A percentile compares a stretch with the other conserved stretches of the same genome.
These are phyloP conservation scores for Monosporozyma solicola DNA, from an alignment of 805 yeast genomes.

Conservation along the genomic window DNA sequence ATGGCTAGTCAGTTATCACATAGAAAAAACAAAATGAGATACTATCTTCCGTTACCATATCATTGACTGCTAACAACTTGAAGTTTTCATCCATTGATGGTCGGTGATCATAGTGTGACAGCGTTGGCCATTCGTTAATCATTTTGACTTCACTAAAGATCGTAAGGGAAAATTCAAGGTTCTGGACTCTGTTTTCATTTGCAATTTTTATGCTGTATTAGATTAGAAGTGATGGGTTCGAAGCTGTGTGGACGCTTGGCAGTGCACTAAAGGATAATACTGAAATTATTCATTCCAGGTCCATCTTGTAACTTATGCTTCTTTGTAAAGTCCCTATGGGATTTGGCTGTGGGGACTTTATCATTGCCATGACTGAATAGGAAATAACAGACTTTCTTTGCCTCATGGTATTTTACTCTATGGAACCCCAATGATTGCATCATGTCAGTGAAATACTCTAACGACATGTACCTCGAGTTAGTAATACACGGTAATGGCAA, in stretches of 20 bases:
- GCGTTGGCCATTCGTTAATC: no score
- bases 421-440: constrained; percentile 55
- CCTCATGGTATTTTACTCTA: constrained; percentile 40
- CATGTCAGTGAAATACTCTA: constrained; percentile 34
- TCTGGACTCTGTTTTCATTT: no score
- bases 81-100: no score
- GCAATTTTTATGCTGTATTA: no score
- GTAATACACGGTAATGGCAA: constrained; percentile 79
- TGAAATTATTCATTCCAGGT: constrained; percentile 58
- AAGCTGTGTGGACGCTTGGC: background rate
- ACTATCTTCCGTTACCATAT: no score
- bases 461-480: constrained; percentile 72
- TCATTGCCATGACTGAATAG: constrained; percentile 33
- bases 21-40: no score
- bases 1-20: no score
- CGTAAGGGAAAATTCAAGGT: no score
- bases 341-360: background rate
- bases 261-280: constrained; percentile 28
- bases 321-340: constrained; percentile 2
- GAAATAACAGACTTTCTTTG: constrained; percentile 69
- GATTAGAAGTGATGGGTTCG: background rate
- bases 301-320: constrained; percentile 53
- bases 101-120: no score
- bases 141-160: no score
- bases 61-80: no score